Percentiles rank a stretch among this genome's conserved stretches.
These are phyloP conservation scores for Cantharellus cinnabarinus DNA, from an alignment of 768 basidiomycete genomes.

Conservation along the genomic window DNA sequence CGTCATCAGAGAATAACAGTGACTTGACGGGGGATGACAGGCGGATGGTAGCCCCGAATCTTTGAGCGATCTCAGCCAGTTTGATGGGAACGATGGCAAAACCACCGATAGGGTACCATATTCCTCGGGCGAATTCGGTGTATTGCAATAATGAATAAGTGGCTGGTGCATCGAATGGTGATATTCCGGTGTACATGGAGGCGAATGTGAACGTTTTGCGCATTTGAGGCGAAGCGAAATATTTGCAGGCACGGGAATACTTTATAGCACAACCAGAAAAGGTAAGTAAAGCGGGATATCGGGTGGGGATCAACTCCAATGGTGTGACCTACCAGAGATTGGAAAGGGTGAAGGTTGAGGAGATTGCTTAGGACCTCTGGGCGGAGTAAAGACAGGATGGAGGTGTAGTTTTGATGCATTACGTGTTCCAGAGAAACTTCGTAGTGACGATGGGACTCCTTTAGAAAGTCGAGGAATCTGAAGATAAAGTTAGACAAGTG, in stretches of 20 bases:
- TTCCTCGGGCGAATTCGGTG: constrained; percentile 22
- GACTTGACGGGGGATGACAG: constrained; percentile 17
- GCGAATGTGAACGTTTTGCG: background rate
- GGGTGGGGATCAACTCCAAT: background rate
- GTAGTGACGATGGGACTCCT: constrained; percentile 18
- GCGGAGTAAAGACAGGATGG: constrained; percentile 13
- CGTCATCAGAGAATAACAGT: constrained; percentile 14
- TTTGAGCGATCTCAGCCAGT: constrained; percentile 17
- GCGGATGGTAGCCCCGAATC: constrained; percentile 17
- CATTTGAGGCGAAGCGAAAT: background rate
- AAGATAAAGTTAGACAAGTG: background rate
- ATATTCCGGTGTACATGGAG: constrained; percentile 7
- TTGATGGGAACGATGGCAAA: constrained; percentile 9
- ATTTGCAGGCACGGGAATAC: background rate
- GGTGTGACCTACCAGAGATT: background rate
- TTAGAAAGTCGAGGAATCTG: constrained; percentile 14
- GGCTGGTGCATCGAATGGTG: constrained; percentile 23
- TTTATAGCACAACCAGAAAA: background rate
- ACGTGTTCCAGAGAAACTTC: constrained; percentile 20
- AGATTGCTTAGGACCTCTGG: background rate
- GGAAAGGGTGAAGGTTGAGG: background rate
- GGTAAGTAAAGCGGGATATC: background rate
- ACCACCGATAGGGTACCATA: constrained; percentile 15
- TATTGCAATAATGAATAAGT: constrained; percentile 24
- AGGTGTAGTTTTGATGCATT: constrained; percentile 19